phyloP scores from a whole-genome alignment of 257 asterid genomes.

The Solanum chiquidenum region DNA sequence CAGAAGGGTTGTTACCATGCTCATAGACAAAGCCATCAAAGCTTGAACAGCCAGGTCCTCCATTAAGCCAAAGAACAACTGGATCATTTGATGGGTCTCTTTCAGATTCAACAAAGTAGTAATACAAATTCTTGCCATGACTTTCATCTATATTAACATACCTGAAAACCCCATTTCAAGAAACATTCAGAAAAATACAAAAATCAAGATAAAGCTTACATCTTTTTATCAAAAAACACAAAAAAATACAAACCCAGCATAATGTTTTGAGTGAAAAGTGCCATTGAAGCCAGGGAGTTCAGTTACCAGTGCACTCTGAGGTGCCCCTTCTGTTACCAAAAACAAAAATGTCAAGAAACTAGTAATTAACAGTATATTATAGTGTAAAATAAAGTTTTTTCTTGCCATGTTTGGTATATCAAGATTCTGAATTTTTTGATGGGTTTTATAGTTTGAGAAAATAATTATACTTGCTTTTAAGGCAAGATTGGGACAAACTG shows the following conservation, averaged over 20 bases:
- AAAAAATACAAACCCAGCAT: slow-evolving; percentile 52
- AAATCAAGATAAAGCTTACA: background rate
- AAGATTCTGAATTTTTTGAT: background rate
- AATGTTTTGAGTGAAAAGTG: slow-evolving; percentile 69
- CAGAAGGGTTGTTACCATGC: slow-evolving; percentile 42
- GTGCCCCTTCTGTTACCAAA: slow-evolving; percentile 37
- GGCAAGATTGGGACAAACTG: background rate
- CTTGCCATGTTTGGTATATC: background rate
- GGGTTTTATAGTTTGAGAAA: background rate
- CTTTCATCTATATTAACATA: slow-evolving; percentile 60
- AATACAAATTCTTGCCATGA: slow-evolving; percentile 61
- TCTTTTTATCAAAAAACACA: background rate
- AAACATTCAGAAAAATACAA: background rate
- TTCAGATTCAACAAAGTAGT: slow-evolving; percentile 86
- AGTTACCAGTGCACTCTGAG: slow-evolving; percentile 47
- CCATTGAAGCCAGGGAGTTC: slow-evolving; percentile 70
- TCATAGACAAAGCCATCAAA: slow-evolving; percentile 95
- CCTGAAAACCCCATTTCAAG: slow-evolving; percentile 23
- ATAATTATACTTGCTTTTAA: background rate
- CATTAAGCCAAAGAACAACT: slow-evolving; percentile 91
- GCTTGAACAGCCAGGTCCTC: slow-evolving; percentile 99
- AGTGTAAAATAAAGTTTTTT: background rate
- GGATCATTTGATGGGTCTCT: slow-evolving; percentile 66
- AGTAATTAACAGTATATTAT: background rate
- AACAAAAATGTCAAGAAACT: slow-evolving; percentile 2